Evolutionary conservation across 2,329 filamentous ascomycete genomes (phyloP).

Genomic region (Aspergillus intermedius): DNA sequence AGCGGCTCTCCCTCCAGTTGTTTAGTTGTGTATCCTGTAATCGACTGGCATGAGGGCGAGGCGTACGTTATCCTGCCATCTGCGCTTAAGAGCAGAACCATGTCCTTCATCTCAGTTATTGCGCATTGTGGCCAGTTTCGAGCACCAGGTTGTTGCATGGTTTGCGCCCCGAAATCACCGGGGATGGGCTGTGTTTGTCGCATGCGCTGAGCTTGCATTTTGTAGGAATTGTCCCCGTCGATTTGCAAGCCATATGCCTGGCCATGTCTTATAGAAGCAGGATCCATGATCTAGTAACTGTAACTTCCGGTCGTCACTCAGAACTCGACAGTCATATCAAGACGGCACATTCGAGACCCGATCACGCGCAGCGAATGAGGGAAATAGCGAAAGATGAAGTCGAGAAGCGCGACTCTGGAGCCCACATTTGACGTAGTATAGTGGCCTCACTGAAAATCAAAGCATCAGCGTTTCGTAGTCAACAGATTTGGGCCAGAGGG

Average conservation of each 20-base stretch:
- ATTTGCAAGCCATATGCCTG: constrained; percentile 2
- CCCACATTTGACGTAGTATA: not conserved
- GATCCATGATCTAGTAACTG: not conserved
- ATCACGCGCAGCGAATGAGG: not conserved
- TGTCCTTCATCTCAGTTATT: constrained; percentile 81
- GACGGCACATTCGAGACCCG: too few species aligned
- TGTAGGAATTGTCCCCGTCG: constrained; percentile 7
- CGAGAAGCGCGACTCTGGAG: not conserved
- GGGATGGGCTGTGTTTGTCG: constrained; percentile 7
- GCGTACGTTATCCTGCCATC: constrained; percentile 78
- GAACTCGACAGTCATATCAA: too few species aligned
- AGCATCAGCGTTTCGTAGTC: not conserved
- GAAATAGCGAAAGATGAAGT: not conserved
- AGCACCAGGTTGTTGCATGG: constrained; percentile 41
- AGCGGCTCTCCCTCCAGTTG: constrained; percentile 71
- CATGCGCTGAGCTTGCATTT: constrained; percentile 7
- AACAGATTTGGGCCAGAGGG: not conserved
- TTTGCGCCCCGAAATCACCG: constrained; percentile 9
- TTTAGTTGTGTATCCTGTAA: constrained; percentile 68
- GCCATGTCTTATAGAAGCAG: not conserved
- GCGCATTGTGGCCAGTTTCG: constrained; percentile 82
- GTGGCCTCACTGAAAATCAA: not conserved
- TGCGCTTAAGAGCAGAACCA: constrained; percentile 78
- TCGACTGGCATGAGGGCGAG: constrained; percentile 66
- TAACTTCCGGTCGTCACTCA: not conserved